phyloP scores from a whole-genome alignment of 495 filamentous ascomycete species.

The Letharia lupina region DNA sequence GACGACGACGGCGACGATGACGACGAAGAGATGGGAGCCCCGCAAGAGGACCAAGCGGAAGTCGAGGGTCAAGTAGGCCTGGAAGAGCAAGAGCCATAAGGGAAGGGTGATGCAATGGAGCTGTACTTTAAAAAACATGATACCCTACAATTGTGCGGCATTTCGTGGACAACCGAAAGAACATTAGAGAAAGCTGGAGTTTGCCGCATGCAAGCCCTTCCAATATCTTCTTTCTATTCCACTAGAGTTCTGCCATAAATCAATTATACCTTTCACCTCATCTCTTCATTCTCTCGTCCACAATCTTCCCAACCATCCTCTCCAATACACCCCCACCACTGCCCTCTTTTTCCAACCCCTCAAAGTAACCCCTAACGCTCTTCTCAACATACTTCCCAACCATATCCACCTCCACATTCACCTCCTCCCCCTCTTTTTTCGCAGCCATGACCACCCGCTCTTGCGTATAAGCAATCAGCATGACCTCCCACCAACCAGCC shows the following conservation, averaged over 20 bases:
- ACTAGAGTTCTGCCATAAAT: background rate
- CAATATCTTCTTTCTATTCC: background rate
- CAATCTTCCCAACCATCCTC: constrained; percentile 71
- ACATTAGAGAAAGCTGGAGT: background rate
- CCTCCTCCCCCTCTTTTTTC: constrained; percentile 75
- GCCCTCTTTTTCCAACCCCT: constrained; percentile 33
- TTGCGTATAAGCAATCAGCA: constrained; percentile 98
- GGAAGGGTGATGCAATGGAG: background rate
- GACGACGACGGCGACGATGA: constrained; percentile 3
- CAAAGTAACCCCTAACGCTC: constrained; percentile 57
- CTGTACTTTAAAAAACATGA: background rate
- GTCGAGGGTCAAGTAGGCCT: background rate
- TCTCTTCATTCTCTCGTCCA: constrained; percentile 58
- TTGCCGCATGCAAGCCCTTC: background rate
- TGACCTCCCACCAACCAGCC: constrained; percentile 80
- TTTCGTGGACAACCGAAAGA: background rate
- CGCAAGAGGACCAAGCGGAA: background rate
- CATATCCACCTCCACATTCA: constrained; percentile 98
- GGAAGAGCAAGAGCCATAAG: background rate
- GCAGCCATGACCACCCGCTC: constrained; percentile 75
- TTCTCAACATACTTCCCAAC: constrained; percentile 99
- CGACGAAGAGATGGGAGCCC: background rate
- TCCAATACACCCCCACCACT: constrained; percentile 57
- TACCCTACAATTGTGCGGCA: background rate
- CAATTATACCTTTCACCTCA: constrained; percentile 1